Percentiles rank a stretch among this genome's conserved stretches.
These are phyloP conservation scores for Globisporangium paddicum DNA, from an alignment of 352 stramenopile species.

Conservation along the genomic window DNA sequence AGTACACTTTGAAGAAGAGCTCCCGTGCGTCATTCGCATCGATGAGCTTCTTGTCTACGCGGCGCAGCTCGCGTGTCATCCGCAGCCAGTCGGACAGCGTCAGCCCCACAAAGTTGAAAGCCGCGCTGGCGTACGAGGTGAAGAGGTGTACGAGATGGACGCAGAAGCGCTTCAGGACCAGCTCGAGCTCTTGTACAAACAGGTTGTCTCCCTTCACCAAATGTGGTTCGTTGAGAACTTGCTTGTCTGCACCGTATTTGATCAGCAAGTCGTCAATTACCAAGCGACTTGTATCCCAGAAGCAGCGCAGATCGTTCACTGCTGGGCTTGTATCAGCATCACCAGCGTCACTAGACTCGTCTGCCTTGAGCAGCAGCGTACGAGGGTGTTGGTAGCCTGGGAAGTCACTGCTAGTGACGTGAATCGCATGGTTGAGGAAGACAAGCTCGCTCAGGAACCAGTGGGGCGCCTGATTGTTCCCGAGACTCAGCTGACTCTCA, in stretches of 20 bases:
- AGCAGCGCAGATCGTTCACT: conserved; percentile 5
- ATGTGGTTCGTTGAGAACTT: background rate
- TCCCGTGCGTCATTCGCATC: background rate
- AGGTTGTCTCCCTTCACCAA: no score
- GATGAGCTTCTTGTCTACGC: conserved; percentile 26
- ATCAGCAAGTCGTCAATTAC: conserved; percentile 2
- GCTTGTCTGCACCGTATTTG: background rate
- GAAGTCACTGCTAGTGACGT: background rate
- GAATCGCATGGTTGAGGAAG: conserved; percentile 32
- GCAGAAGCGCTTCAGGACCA: conserved; percentile 35
- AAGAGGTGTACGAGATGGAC: conserved; percentile 42
- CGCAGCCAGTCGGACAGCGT: conserved; percentile 20
- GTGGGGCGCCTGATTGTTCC: background rate
- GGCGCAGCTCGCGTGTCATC: conserved; percentile 28
- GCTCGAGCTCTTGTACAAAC: conserved; percentile 23
- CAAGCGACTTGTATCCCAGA: conserved; percentile 9
- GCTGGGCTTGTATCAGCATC: background rate
- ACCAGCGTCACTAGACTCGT: background rate
- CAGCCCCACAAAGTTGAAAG: conserved; percentile 22
- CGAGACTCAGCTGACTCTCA: background rate
- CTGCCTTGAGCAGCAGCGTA: background rate
- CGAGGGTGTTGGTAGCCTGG: background rate
- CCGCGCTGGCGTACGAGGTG: conserved; percentile 24
- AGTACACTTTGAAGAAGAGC: conserved; percentile 8
- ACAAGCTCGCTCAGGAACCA: conserved; percentile 45